Evolutionary conservation across 1,284 basidiomycete species (phyloP), one percentile per base, ranked within the genome.

Genomic region (Phylloporus sp.): DNA sequence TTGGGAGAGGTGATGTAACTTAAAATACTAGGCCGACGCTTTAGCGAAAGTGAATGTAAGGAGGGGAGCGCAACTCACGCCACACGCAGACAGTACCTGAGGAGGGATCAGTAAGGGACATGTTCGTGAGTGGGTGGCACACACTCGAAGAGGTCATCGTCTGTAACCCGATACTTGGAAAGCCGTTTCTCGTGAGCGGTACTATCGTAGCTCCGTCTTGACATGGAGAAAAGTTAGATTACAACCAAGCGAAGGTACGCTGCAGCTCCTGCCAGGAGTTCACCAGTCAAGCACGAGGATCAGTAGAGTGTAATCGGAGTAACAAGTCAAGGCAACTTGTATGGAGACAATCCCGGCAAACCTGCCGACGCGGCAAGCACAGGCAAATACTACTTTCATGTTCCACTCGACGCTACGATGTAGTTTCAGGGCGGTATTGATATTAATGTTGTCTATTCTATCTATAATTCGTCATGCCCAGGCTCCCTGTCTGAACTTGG

Each of bases 91-190:
- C 84, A 84, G 84, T 91, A 92, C 68, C 92, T 94, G 68, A 46
- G 26, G 51, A 59, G n/a, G 55, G 40, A 56, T 75, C 64, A 77
- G 66, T 51, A 39, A 56, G 28, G n/a, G 29, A 56, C 2, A 20
- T 29, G 46, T 56, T 50, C 12, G 62, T 52, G 44, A 68, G 18
- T 56, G 56, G 7, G 63, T 56, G 28, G 62, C 34, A 64, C 59
- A 83, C 74, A 94, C 92, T 91, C 86, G 80, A 92, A 93, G 70
- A 94, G 80, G 72, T 93, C 91, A 63, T 93, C 90, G 70, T 94
- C 92, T 34, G 88, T 85, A 56, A 94, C 87, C 67, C 88, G 83
- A 78, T 90, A 85, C 74, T 89, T 90, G 64, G 90, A 90, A 64
- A 89, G 68, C 64, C 90, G 85, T 77, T 85, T 85, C 74, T 90